Conservation (phyloP, 345 rosid genomes). For the Orychophragmus violaceus region DNA sequence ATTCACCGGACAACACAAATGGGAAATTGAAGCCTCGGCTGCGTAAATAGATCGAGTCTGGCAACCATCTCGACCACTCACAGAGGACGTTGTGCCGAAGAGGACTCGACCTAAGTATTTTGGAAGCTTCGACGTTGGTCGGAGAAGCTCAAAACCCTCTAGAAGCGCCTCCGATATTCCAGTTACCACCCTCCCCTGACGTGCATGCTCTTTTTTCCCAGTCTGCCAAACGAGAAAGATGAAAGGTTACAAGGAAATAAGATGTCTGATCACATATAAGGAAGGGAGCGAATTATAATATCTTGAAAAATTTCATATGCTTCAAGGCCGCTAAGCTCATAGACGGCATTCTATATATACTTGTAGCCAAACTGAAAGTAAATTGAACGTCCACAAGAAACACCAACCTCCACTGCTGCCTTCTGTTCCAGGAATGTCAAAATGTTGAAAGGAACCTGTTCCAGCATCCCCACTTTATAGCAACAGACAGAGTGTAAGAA, state of each 20-base stretch:
- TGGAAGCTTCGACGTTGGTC: too few relatives aligned
- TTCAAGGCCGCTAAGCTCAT: not conserved
- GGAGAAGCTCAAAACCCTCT: too few relatives aligned
- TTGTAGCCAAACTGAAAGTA: conserved; percentile 1
- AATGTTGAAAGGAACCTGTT: conserved; percentile 50
- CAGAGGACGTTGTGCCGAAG: too few relatives aligned
- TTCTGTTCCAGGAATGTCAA: conserved; percentile 62
- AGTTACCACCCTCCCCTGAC: too few relatives aligned
- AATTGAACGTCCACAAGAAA: not conserved
- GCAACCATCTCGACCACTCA: too few relatives aligned
- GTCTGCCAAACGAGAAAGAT: conserved; percentile 31
- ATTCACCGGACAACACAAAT: too few relatives aligned
- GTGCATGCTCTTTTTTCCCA: conserved; percentile 65
- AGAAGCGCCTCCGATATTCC: too few relatives aligned
- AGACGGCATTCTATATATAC: not conserved
- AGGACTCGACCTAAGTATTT: too few relatives aligned
- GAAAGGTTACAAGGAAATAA: not conserved
- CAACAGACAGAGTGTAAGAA: conserved; percentile 27
- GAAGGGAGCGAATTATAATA: not conserved
- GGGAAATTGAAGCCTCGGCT: too few relatives aligned
- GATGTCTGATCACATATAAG: not conserved
- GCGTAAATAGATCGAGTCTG: too few relatives aligned
- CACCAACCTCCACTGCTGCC: conserved; percentile 64
- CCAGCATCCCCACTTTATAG: conserved; percentile 56
- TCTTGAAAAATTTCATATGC: not conserved